Evolutionary conservation across 1,139 yeast species (phyloP).

Genomic region (Hyphopichia wangnamkhiaoensis): DNA sequence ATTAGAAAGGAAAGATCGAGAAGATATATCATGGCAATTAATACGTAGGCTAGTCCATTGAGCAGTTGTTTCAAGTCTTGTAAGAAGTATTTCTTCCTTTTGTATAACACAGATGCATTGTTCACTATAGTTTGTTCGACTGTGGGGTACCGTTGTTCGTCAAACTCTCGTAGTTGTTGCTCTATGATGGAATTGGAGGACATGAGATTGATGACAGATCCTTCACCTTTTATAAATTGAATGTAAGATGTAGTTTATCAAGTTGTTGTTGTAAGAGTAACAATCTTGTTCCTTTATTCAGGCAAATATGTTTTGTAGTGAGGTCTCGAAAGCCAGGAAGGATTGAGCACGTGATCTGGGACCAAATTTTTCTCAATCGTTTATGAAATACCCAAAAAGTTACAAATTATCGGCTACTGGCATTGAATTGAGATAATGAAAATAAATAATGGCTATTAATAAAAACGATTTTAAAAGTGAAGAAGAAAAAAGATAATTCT

Average conservation of each 20-base stretch:
- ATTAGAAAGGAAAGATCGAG: constrained; percentile 36
- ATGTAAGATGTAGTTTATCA: no score
- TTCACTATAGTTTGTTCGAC: constrained; percentile 37
- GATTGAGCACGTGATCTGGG: not conserved
- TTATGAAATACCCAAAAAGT: no score
- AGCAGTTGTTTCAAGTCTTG: constrained; percentile 33
- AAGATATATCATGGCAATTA: constrained; percentile 34
- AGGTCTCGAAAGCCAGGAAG: not conserved
- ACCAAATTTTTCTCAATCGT: not conserved
- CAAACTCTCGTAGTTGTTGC: constrained; percentile 28
- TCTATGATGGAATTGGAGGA: constrained; percentile 15
- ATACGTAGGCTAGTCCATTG: constrained; percentile 29
- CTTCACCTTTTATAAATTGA: no score
- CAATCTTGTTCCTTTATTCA: no score
- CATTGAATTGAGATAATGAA: no score
- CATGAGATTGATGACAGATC: constrained; percentile 5
- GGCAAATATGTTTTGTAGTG: no score
- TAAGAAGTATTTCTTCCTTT: constrained; percentile 41
- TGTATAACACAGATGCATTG: constrained; percentile 38
- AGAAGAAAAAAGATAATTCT: not conserved
- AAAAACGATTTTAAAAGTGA: not conserved
- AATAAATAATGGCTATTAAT: not conserved
- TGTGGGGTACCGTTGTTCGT: constrained; percentile 34
- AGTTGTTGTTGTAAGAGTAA: no score
- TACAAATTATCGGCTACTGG: no score